Evolutionary conservation across 495 filamentous ascomycete genomes (phyloP), one percentile per base, ranked within the genome.

Genomic region (Aspergillus sclerotioniger): DNA sequence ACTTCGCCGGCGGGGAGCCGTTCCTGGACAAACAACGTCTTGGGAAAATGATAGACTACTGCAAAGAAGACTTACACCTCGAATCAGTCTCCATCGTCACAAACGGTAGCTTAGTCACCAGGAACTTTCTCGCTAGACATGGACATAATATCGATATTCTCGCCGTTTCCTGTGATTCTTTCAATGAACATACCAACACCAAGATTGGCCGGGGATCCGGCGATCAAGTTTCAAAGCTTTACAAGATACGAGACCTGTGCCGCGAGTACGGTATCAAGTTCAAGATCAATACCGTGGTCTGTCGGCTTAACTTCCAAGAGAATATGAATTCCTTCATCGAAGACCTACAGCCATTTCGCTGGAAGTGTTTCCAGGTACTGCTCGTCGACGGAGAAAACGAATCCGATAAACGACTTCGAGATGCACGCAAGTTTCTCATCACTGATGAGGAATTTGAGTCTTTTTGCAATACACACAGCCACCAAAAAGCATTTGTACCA

Each of bases 1-100:
- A 86, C 66, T 81, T 85, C 56, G 82, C 83, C 13, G 82, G 83
- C 35, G 83, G 83, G 6, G 83, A 86, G 58, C 82, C 83, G 2
- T 83, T 85, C 62, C 70, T 85, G n/a, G 79, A 85, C 52, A 74
- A 73, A 3, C 60, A 65, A 29, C 69, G 71, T 41, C 71, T 84
- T 3, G 76, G 79, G 25, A 60, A 75, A 46, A 67, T 85, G 39
- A 62, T 77, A 41, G 61, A 67, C 25, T 84, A 76, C 65, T 80
- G 78, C 70, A 84, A 85, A 57, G 62, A 73, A 31, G 72, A 74
- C 3, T 75, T 84, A 6, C 28, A 60, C 0, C 69, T 85, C 10
- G 79, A 83, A 60, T 76, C 73, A 28, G 74, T 83, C 0, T 76
- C 74, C n/a, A 81, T 84, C 51, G 75, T 83, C 39, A 76, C 75